Evolutionary conservation across 441 rosid species (phyloP).

Genomic region (Macaranga tanarius): DNA sequence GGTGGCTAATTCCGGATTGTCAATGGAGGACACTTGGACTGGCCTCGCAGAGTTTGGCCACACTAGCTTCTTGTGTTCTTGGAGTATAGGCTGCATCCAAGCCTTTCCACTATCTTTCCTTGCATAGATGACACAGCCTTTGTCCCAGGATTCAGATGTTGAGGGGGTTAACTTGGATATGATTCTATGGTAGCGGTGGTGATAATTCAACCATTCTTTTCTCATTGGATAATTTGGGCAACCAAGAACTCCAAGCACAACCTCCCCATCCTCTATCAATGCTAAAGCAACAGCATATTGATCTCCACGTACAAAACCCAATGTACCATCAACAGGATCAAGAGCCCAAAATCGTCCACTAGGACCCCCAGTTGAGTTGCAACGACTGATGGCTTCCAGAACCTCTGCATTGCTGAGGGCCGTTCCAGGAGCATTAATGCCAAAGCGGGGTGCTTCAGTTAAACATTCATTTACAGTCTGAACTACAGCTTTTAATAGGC

Average conservation of each 20-base stretch:
- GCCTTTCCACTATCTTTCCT: slow-evolving; percentile 53
- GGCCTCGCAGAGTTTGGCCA: slow-evolving; percentile 55
- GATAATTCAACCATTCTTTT: slow-evolving; percentile 68
- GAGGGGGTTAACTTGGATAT: slow-evolving; percentile 50
- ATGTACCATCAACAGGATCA: slow-evolving; percentile 67
- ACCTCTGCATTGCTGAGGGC: slow-evolving; percentile 46
- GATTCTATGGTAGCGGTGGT: slow-evolving; percentile 58
- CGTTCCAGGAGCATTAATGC: slow-evolving; percentile 40
- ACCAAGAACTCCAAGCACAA: slow-evolving; percentile 69
- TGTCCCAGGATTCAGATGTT: slow-evolving; percentile 55
- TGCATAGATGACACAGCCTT: slow-evolving; percentile 61
- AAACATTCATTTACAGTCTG: slow-evolving; percentile 54
- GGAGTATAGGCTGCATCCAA: slow-evolving; percentile 65
- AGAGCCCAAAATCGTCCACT: slow-evolving; percentile 61
- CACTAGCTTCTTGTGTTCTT: slow-evolving; percentile 34
- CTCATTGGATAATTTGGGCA: slow-evolving; percentile 79
- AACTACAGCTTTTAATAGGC: slow-evolving; percentile 46
- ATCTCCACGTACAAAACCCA: slow-evolving; percentile 72
- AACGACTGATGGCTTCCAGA: slow-evolving; percentile 56
- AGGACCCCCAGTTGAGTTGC: slow-evolving; percentile 55
- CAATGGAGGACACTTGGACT: slow-evolving; percentile 50
- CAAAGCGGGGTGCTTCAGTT: slow-evolving; percentile 53
- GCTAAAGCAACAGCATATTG: slow-evolving; percentile 70
- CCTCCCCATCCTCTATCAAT: slow-evolving; percentile 60
- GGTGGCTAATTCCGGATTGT: slow-evolving; percentile 66